phyloP scores from a whole-genome alignment of 116 monocot species.

The Dioscorea cayenensis region DNA sequence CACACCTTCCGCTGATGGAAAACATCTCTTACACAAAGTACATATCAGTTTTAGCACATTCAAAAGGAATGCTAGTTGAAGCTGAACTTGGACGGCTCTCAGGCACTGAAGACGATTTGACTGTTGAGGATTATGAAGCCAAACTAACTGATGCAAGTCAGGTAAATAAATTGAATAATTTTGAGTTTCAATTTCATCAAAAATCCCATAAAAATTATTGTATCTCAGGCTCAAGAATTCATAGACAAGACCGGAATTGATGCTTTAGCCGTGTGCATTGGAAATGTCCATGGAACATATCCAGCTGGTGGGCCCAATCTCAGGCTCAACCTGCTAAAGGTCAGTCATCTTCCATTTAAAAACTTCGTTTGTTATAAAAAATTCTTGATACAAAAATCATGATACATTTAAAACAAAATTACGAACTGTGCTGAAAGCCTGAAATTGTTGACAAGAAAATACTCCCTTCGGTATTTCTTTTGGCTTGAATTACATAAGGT shows the following conservation, averaged over 20 bases:
- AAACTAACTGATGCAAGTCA: constrained; percentile 70
- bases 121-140: constrained; percentile 88
- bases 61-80: constrained; percentile 69
- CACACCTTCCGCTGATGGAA: constrained; percentile 59
- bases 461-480: neutral
- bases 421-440: neutral
- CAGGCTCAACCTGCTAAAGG: constrained; percentile 88
- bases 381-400: neutral
- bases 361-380: neutral
- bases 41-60: constrained; percentile 60
- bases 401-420: neutral
- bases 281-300: constrained; percentile 94
- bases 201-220: neutral
- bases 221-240: constrained; percentile 76
- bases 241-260: constrained; percentile 84
- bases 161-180: constrained; percentile 25
- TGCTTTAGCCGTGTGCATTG: constrained; percentile 92
- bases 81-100: constrained; percentile 91
- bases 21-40: constrained; percentile 66
- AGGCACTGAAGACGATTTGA: constrained; percentile 88
- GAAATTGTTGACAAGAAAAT: neutral
- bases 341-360: constrained; percentile 14
- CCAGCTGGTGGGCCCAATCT: constrained; percentile 74
- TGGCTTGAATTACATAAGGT: neutral
- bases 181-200: neutral